A percentile compares a stretch with the other conserved stretches of the same genome.
These are phyloP conservation scores for Periconia sp. DNA, from an alignment of 2,329 filamentous ascomycete species.

Conservation along the genomic window DNA sequence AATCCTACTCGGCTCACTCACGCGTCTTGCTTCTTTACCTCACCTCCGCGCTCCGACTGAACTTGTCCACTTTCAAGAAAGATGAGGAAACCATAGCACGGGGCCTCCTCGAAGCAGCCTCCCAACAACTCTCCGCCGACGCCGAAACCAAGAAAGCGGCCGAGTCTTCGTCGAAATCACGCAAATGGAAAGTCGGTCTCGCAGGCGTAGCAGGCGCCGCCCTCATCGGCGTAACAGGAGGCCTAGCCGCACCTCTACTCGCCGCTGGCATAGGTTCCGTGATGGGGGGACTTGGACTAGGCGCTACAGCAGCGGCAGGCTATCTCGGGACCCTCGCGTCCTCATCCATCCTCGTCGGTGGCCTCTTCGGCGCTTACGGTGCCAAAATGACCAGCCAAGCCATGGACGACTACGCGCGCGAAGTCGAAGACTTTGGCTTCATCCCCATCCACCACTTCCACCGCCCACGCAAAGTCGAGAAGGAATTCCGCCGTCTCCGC, in stretches of 20 bases:
- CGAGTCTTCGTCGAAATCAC: slow-evolving; percentile 65
- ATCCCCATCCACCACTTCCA: slow-evolving; percentile 61
- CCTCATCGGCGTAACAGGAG: slow-evolving; percentile 79
- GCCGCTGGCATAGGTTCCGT: slow-evolving; percentile 78
- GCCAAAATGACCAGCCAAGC: slow-evolving; percentile 80
- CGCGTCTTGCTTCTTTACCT: slow-evolving; percentile 71
- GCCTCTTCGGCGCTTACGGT: slow-evolving; percentile 89
- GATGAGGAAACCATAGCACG: slow-evolving; percentile 76
- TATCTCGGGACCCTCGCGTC: slow-evolving; percentile 80
- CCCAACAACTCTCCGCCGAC: slow-evolving; percentile 72
- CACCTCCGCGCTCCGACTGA: slow-evolving; percentile 70
- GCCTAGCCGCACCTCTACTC: slow-evolving; percentile 74
- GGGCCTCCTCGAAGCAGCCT: slow-evolving; percentile 71
- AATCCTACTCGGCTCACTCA: slow-evolving; percentile 75
- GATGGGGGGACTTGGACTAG: slow-evolving; percentile 75
- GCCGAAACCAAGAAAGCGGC: slow-evolving; percentile 72
- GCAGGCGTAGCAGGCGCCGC: slow-evolving; percentile 87
- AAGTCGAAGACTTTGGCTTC: slow-evolving; percentile 88
- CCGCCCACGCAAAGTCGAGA: slow-evolving; percentile 53
- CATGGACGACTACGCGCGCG: slow-evolving; percentile 83
- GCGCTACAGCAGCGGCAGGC: slow-evolving; percentile 71
- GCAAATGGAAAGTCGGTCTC: slow-evolving; percentile 80
- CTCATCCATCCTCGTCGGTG: slow-evolving; percentile 76
- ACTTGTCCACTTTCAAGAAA: slow-evolving; percentile 63
- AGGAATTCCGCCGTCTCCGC: slow-evolving; percentile 59